These are phyloP conservation scores for Stramenopiles sp. DNA, from an alignment of 352 stramenopile species.

Conservation along the genomic window DNA sequence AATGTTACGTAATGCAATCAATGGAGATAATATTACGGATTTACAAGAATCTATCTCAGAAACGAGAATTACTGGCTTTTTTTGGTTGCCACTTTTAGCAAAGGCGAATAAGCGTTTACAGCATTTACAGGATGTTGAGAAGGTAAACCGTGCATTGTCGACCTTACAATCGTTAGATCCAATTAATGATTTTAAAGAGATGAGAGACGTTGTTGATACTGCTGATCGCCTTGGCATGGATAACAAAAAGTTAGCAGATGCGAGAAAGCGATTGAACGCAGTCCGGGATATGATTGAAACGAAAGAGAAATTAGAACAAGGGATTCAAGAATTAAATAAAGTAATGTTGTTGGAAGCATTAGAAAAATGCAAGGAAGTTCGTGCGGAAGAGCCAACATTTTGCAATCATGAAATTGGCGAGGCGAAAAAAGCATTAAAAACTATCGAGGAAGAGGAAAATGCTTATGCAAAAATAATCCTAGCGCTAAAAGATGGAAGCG, in stretches of 20 bases:
- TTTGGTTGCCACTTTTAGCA: background rate
- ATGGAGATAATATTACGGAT: background rate
- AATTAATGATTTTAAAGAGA: background rate
- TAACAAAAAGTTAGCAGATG: background rate
- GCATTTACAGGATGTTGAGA: background rate
- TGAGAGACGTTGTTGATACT: slow-evolving; percentile 3
- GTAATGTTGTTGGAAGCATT: background rate
- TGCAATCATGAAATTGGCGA: background rate
- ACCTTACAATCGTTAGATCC: background rate
- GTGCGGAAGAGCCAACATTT: background rate
- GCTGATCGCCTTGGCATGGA: background rate
- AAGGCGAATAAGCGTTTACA: background rate
- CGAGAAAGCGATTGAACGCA: background rate
- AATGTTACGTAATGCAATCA: background rate
- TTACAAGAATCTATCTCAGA: background rate
- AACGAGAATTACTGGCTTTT: background rate
- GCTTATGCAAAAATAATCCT: background rate
- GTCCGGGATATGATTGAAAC: slow-evolving; percentile 1
- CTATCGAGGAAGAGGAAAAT: background rate
- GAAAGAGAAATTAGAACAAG: background rate
- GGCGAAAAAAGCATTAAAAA: background rate
- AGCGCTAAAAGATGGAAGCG: background rate
- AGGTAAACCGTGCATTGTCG: background rate
- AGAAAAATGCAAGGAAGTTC: background rate
- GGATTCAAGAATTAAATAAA: background rate